Conservation (phyloP, 352 stramenopile genomes). For the Phytophthora palmivora region DNA sequence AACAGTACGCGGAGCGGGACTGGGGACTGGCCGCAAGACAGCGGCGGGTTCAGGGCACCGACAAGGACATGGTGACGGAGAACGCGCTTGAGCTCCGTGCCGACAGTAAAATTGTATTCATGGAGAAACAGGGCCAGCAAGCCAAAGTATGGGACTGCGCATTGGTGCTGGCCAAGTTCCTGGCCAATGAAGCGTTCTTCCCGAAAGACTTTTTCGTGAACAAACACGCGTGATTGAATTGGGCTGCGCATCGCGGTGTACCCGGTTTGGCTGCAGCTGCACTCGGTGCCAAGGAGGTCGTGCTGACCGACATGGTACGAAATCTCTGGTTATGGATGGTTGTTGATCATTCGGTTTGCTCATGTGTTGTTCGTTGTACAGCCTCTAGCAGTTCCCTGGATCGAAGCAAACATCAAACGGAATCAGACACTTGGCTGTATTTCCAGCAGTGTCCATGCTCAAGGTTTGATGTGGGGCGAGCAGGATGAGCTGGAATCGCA, state of each 20-base stretch:
- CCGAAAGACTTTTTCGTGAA: slow-evolving; percentile 46
- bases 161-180: slow-evolving; percentile 60
- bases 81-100: slow-evolving; percentile 35
- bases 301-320: slow-evolving; percentile 60
- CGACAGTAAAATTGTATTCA: slow-evolving; percentile 39
- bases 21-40: slow-evolving; percentile 52
- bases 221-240: slow-evolving; percentile 66
- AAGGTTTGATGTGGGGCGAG: slow-evolving; percentile 56
- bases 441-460: slow-evolving; percentile 21
- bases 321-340: background rate
- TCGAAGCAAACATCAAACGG: slow-evolving; percentile 54
- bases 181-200: slow-evolving; percentile 46
- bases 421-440: slow-evolving; percentile 44
- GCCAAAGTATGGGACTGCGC: slow-evolving; percentile 70
- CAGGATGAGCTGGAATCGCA: slow-evolving; percentile 13
- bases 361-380: slow-evolving; percentile 16
- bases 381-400: slow-evolving; percentile 54
- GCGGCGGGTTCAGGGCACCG: slow-evolving; percentile 26
- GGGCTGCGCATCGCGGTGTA: slow-evolving; percentile 63
- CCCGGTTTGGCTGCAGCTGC: slow-evolving; percentile 51
- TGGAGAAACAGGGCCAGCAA: slow-evolving; percentile 64
- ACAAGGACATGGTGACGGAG: slow-evolving; percentile 44
- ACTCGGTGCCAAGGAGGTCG: slow-evolving; percentile 49
- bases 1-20: slow-evolving; percentile 45
- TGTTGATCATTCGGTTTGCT: slow-evolving; percentile 10